These are phyloP conservation scores for Eucalyptus pumila DNA, from an alignment of 345 rosid species.

Conservation along the genomic window DNA sequence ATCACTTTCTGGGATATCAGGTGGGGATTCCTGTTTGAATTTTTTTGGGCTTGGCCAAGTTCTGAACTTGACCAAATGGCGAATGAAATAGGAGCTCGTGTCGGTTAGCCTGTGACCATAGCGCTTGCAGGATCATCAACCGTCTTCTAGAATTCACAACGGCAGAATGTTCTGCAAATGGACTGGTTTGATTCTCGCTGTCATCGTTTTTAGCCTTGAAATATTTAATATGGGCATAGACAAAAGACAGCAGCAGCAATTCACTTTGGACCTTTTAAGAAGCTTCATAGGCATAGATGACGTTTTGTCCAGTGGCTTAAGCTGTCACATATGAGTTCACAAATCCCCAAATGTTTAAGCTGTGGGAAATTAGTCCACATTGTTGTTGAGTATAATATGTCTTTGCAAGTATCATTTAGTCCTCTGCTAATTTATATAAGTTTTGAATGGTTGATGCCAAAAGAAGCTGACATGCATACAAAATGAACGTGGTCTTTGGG, in stretches of 20 bases:
- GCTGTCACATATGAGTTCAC: not conserved
- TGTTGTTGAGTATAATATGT: not conserved
- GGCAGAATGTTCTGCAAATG: not conserved
- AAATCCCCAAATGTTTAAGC: not conserved
- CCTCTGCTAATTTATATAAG: not conserved
- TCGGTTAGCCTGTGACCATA: not conserved
- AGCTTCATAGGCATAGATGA: not conserved
- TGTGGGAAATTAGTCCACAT: not conserved
- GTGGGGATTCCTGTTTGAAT: not conserved
- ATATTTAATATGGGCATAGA: not conserved
- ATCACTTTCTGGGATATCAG: not conserved
- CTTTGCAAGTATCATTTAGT: not conserved
- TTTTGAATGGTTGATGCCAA: not conserved
- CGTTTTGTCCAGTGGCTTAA: not conserved
- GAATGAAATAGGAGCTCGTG: not conserved
- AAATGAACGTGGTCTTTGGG: not conserved
- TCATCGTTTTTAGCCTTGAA: not conserved
- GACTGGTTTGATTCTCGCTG: not conserved
- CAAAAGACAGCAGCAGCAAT: not conserved
- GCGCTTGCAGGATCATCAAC: not conserved
- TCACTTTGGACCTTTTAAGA: not conserved
- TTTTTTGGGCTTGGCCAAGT: not conserved
- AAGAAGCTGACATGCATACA: not conserved
- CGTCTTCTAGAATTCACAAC: not conserved
- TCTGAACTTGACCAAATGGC: not conserved